phyloP scores from a whole-genome alignment of 2,329 filamentous ascomycete genomes.

The Ilyonectria mors-panacis region DNA sequence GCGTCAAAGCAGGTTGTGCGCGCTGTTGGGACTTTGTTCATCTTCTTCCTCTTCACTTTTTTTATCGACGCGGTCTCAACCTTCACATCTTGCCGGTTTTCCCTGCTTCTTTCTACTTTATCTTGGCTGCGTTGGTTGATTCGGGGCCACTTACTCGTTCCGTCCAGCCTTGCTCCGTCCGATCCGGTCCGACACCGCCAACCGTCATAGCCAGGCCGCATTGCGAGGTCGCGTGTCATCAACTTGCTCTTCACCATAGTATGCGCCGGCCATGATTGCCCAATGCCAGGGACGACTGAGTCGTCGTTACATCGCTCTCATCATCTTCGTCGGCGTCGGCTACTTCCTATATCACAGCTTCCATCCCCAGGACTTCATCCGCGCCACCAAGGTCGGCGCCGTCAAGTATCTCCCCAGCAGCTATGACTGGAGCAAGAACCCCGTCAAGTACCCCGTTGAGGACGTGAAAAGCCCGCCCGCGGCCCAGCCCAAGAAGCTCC shows the following conservation, averaged over 20 bases:
- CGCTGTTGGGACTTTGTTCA: not conserved
- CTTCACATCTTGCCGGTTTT: not conserved
- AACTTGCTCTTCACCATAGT: conserved; percentile 14
- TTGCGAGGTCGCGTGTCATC: not conserved
- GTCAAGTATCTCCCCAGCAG: conserved; percentile 54
- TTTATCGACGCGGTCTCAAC: not conserved
- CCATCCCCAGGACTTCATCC: conserved; percentile 38
- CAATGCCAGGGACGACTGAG: conserved; percentile 50
- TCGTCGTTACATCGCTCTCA: conserved; percentile 53
- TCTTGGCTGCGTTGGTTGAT: not conserved
- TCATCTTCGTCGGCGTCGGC: conserved; percentile 47
- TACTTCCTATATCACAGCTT: conserved; percentile 49
- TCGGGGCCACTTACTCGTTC: not conserved
- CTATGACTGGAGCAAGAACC: conserved; percentile 56
- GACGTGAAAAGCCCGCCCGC: conserved; percentile 53
- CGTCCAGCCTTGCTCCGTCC: not conserved
- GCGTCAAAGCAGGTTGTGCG: not conserved
- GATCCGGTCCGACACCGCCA: not conserved
- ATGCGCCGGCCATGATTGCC: conserved; percentile 49
- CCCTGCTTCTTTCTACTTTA: not conserved
- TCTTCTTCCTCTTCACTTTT: not conserved
- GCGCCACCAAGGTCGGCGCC: conserved; percentile 39
- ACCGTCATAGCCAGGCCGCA: not conserved
- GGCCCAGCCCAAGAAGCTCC: conserved; percentile 52
- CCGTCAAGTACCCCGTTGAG: conserved; percentile 51